Conservation (phyloP, 768 basidiomycete genomes). For the Boletus subparvulus region DNA sequence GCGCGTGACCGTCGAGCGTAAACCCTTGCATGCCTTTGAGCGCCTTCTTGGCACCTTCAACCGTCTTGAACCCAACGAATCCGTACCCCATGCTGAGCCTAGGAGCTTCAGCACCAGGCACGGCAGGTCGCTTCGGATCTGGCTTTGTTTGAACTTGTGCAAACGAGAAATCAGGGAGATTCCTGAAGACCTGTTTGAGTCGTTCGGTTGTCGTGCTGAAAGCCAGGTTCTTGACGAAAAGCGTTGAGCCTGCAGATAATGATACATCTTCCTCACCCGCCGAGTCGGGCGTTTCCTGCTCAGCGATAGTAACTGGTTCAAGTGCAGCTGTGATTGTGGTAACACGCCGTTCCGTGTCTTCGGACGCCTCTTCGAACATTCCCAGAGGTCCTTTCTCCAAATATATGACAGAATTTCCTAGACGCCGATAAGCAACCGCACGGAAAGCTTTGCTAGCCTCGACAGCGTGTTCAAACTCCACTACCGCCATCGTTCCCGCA, state of each 20-base stretch:
- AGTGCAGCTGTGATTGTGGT: slow-evolving; percentile 18
- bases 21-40: slow-evolving; percentile 77
- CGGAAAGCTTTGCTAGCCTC: slow-evolving; percentile 78
- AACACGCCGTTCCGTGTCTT: slow-evolving; percentile 20
- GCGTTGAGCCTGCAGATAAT: slow-evolving; percentile 70
- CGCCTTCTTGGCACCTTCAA: slow-evolving; percentile 71
- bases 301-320: slow-evolving; percentile 44
- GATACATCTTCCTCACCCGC: slow-evolving; percentile 40
- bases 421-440: slow-evolving; percentile 79
- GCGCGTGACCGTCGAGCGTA: slow-evolving; percentile 81
- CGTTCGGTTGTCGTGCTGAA: slow-evolving; percentile 84
- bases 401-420: slow-evolving; percentile 89
- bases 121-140: slow-evolving; percentile 66
- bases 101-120: slow-evolving; percentile 35
- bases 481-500: slow-evolving; percentile 88
- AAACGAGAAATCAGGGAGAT: slow-evolving; percentile 79
- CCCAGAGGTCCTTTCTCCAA: slow-evolving; percentile 88
- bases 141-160: slow-evolving; percentile 90
- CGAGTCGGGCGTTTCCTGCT: slow-evolving; percentile 36
- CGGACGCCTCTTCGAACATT: slow-evolving; percentile 60
- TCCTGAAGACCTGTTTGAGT: slow-evolving; percentile 65
- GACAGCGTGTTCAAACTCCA: slow-evolving; percentile 73
- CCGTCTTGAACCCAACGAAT: slow-evolving; percentile 85
- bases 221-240: slow-evolving; percentile 94
- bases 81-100: slow-evolving; percentile 94